Evolutionary conservation across 2,329 filamentous ascomycete genomes (phyloP), one percentile per base, ranked within the genome.

Genomic region (Lachnum nothofagi): DNA sequence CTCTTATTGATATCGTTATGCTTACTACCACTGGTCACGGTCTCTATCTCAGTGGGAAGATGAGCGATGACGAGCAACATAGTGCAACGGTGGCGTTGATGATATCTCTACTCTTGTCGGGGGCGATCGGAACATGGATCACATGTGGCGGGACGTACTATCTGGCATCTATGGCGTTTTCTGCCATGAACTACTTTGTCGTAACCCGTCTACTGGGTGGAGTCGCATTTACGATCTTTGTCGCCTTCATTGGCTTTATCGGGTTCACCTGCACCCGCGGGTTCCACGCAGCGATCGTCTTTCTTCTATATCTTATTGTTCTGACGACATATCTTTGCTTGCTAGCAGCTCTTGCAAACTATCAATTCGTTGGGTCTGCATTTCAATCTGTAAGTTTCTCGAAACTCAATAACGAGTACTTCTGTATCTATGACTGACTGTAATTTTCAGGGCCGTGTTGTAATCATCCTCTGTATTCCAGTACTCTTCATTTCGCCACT

Each of bases 141-240:
- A 78, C 78, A 5, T 79, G 77, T 48, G 78, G 78, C 23, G 80
- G 80, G 2, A 78, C 77, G 25, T 84, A 82, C 62, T 84, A 83
- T 54, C 71, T 83, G 31, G 70, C 74, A 34, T 75, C 72, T 0
- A 76, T 77, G 73, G 75, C 76, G 2, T 78, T 78, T 53, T 55
- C 52, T 8, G 70, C 67, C 41, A 70, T 72, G 68, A 66, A 70
- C 27, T 67, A 68, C 51, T 71, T 71, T 49, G 67, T 71, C 17
- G 61, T 70, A 1, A 67, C 70, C 48, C 59, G 68, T 10, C 61
- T 79, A 38, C 75, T 75, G 4, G 74, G 72, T 14, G 76, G 75
- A 2, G 67, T 81, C 27, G 64, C 70, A 4, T 60, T 71, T 19
- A 65, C 67, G 1, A 46, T 67, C 5, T 39, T 66, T n/a, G 61